A percentile compares a stretch with the other conserved stretches of the same genome.
phyloP scores from a whole-genome alignment of 371 early-diverging fungal genomes.

The Thermomucor indicae-seudaticae region DNA sequence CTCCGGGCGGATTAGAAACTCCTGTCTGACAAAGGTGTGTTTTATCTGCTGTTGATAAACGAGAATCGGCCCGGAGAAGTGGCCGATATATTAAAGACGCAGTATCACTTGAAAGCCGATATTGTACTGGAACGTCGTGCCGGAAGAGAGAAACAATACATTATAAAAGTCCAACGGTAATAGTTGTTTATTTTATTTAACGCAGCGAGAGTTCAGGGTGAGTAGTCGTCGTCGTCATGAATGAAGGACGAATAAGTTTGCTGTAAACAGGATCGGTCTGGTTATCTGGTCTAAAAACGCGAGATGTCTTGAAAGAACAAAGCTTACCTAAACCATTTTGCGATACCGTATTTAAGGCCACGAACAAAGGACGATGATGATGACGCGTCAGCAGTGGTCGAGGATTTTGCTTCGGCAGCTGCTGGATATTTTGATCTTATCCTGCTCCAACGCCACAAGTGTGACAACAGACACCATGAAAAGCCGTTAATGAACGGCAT shows the following conservation, averaged over 20 bases:
- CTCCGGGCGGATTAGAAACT: too few species aligned
- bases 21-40: constrained; percentile 68
- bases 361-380: constrained; percentile 18
- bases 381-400: not conserved
- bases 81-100: constrained; percentile 42
- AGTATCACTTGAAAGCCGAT: constrained; percentile 36
- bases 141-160: constrained; percentile 56
- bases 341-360: constrained; percentile 23
- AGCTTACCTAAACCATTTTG: constrained; percentile 34
- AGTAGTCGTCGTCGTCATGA: too few species aligned
- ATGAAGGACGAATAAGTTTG: too few species aligned
- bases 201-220: too few species aligned
- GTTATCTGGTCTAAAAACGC: too few species aligned
- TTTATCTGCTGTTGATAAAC: constrained; percentile 85
- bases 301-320: too few species aligned
- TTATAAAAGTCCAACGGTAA: constrained; percentile 43
- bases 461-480: constrained; percentile 30
- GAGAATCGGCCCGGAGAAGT: constrained; percentile 91
- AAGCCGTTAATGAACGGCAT: constrained; percentile 45
- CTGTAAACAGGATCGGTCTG: too few species aligned
- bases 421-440: constrained; percentile 9
- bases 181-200: not conserved
- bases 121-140: constrained; percentile 51
- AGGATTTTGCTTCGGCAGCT: not conserved
- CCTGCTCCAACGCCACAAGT: constrained; percentile 41